Evolutionary conservation across 768 basidiomycete species (phyloP), one percentile per base, ranked within the genome.

Genomic region (Tylopilus sp.): DNA sequence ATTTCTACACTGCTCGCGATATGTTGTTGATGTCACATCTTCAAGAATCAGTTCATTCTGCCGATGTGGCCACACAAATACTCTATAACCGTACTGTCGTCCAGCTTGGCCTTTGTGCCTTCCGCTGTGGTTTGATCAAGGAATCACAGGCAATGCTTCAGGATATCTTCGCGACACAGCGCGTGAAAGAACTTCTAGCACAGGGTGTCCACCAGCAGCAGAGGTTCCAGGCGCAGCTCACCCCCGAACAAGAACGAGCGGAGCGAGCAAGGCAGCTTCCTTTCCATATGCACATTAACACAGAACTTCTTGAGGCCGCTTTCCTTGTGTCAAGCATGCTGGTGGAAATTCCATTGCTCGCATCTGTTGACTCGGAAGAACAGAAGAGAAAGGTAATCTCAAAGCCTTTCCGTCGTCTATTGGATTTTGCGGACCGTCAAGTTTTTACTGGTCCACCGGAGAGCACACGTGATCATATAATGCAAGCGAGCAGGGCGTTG

Each of bases 221-320:
- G n/a, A n/a, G 94, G 30, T 96, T 86, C 78, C 88, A 91, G 61
- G 69, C 71, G 41, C 81, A 83, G 10, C 75, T 95, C 53, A 83
- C 88, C 13, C 92, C 92, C 2, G 97, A 99, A 71, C 97, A 99
- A 72, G 97, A 99, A 70, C 90, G 94, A 66, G 86, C 94, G 3
- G 97, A 99, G 71, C 91, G 94, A 60, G 87, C 93, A 59, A 83
- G 97, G 30, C 92, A 98, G 63, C 79, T 99, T 22, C 97, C 97
- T 26, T 99, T 98, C 86, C 97, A 99, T 72, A 90, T 98, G 89
- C 97, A 99, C 72, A 94, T 98, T 73, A 99, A 98, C 75, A 92
- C 97, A 14, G 97, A 98, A 72, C 78, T 99, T 10, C 77, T 98
- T 50, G 97, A 98, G 71, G 95, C 95, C 19, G 97, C 93, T 1